Base-by-base conservation (phyloP, 2,329 filamentous ascomycete species). In the Sclerotinia spermophila region DNA sequence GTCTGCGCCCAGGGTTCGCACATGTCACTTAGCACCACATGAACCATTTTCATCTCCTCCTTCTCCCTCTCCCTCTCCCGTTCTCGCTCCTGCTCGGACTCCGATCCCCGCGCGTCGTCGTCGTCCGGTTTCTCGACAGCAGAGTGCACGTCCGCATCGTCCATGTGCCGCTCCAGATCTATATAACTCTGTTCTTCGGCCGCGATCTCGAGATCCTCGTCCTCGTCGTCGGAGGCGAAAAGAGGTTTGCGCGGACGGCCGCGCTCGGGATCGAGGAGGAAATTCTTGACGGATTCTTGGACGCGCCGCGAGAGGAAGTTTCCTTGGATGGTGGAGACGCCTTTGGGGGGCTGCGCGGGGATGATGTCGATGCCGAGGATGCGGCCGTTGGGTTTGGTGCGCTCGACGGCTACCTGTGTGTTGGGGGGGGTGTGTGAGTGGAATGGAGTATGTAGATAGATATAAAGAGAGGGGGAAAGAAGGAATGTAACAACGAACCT, bases 1-100 rank as follows among this genome's bases (percentile, higher is more conserved):
- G 87, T 92, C 84, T 92, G 92, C 78, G 89, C 86, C 94, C 94
- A 97, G 91, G 96, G 94, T 86, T 86, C 95, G 88, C 90, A 99
- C 96, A 99, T 99, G 87, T 99, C 96, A 89, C 93, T 97, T 80
- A 99, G 84, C 80, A 99, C 93, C 79, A 99, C 88, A 83, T 98
- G 93, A 74, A 97, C 94, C 78, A 87, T 87, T 78, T 86, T 86
- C 73, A 86, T 86, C 60, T 79, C 74, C 71, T 80, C 80, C 45
- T 81, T 75, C 66, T 83, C 81, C 8, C 19, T 79, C 77, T 45
- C 76, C 69, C 70, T 80, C 69, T 72, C 56, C 79, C 69, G 51
- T 76, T 74, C 71, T 79, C 76, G 65, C 76, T 73, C 72, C 76
- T 62, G 38, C 72, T 71, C 62, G 67, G 27, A 45, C 53, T 69